Base-by-base conservation (phyloP, 306 rosid species). In the Cucurbita moschata region DNA sequence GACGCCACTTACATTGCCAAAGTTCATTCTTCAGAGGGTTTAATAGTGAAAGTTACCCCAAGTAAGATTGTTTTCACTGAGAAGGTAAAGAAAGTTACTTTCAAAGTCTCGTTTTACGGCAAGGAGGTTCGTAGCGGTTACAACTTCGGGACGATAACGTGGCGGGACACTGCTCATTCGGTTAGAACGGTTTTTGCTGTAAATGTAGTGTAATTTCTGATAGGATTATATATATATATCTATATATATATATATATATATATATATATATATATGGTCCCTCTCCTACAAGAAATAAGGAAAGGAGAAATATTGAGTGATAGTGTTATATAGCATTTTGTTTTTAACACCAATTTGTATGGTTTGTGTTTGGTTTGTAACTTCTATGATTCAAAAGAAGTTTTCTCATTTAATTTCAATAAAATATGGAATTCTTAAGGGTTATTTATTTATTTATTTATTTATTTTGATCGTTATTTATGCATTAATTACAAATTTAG, bases 71-170 rank as follows among this genome's bases (percentile, higher is more conserved):
- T 76, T 13, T 94, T 94, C 69, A 62, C 79, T 6, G 69, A 85
- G 77, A 79, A 75, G 66, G 81, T 81, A 75, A 83, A 74, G 59
- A 86, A 53, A 72, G 53, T 78, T 38, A 70, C 92, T 14, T 94
- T 88, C 75, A 68, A 63, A 60, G 89, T 94, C 53, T 86, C 90
- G 37, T 90, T 94, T 67, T 72, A 72, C 61, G 88, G 85, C 38
- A 87, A 84, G 88, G 79, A 84, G 15, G 90, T 97, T 35, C 47
- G 7, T 26, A 73, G 53, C 21, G 98, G 98, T 76, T 94, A 94
- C 87, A 89, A 83, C 75, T 90, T 85, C 76, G 98, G 98, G 56
- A 78, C 97, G 46, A 73, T 94, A 79, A 84, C 86, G 37, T 94
- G 95, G 98, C 74, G 80, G 77, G 91, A 89, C 75, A 94, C 85